A percentile compares a stretch with the other conserved stretches of the same genome.
These are phyloP conservation scores for Hippophae gyantsensis DNA, from an alignment of 306 rosid species.

Conservation along the genomic window DNA sequence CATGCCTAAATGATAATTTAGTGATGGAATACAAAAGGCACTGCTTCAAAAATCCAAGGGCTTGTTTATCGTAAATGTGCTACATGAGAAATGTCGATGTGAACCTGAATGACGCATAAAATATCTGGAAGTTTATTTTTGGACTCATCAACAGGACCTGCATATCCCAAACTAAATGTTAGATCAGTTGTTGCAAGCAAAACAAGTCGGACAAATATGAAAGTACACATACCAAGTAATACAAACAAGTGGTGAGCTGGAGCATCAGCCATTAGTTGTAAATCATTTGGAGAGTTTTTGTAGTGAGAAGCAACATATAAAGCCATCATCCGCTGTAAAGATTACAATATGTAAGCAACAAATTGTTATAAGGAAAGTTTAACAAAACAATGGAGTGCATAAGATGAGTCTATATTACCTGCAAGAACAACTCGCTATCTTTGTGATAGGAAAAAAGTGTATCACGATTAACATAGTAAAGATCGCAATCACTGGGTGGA, in stretches of 20 bases:
- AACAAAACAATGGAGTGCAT: background rate
- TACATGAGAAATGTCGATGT: slow-evolving; percentile 11
- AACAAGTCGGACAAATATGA: slow-evolving; percentile 1
- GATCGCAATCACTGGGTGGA: slow-evolving; percentile 68
- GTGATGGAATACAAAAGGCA: background rate
- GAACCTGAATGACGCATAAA: slow-evolving; percentile 91
- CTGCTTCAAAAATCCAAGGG: background rate
- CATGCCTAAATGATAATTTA: no score
- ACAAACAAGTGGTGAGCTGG: slow-evolving; percentile 97
- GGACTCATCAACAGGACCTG: slow-evolving; percentile 94
- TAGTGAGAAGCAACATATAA: slow-evolving; percentile 92
- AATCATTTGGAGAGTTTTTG: slow-evolving; percentile 96
- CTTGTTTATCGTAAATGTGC: background rate
- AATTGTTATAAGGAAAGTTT: slow-evolving; percentile 1
- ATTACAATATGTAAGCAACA: slow-evolving; percentile 23
- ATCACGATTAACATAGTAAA: slow-evolving; percentile 90
- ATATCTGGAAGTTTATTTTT: slow-evolving; percentile 94
- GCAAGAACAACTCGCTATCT: slow-evolving; percentile 90
- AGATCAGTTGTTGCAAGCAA: slow-evolving; percentile 6
- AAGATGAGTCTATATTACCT: slow-evolving; percentile 35
- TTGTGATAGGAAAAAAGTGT: slow-evolving; percentile 88
- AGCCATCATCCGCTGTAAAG: slow-evolving; percentile 92
- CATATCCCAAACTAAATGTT: slow-evolving; percentile 20
- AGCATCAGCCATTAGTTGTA: slow-evolving; percentile 95
- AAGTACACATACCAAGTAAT: slow-evolving; percentile 61